Conservation (phyloP, 257 asterid genomes). For the Voacanga thouarsii region DNA sequence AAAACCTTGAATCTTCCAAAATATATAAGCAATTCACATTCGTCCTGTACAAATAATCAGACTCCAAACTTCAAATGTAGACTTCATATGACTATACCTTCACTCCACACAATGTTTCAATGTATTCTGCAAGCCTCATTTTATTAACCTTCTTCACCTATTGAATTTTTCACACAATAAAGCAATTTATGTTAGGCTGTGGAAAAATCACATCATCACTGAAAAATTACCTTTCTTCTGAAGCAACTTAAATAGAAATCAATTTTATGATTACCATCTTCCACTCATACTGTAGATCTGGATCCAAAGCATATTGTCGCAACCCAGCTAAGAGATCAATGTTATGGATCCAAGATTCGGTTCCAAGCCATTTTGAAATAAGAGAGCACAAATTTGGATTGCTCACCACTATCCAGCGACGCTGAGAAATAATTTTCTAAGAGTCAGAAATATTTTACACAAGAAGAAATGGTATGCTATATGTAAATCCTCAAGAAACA, state of each 20-base stretch:
- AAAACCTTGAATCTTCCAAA: neutral
- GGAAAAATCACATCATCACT: neutral
- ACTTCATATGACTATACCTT: slow-evolving; percentile 31
- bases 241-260: slow-evolving; percentile 8
- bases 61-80: neutral
- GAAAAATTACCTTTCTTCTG: neutral
- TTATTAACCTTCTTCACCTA: slow-evolving; percentile 49
- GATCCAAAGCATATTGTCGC: slow-evolving; percentile 40
- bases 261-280: slow-evolving; percentile 32
- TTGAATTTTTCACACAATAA: neutral
- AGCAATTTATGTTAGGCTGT: neutral
- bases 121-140: slow-evolving; percentile 51
- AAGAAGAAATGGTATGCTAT: neutral
- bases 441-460: neutral
- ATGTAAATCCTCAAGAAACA: neutral
- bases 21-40: neutral
- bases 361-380: slow-evolving; percentile 55
- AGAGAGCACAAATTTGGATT: slow-evolving; percentile 47
- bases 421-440: slow-evolving; percentile 25
- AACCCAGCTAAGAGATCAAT: slow-evolving; percentile 44
- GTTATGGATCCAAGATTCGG: slow-evolving; percentile 51
- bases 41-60: neutral
- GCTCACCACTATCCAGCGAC: slow-evolving; percentile 60
- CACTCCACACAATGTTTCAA: slow-evolving; percentile 42
- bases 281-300: slow-evolving; percentile 44